A percentile compares a stretch with the other conserved stretches of the same genome.
These are phyloP conservation scores for Naganishia randhawae DNA, from an alignment of 768 basidiomycete species.

Conservation along the genomic window DNA sequence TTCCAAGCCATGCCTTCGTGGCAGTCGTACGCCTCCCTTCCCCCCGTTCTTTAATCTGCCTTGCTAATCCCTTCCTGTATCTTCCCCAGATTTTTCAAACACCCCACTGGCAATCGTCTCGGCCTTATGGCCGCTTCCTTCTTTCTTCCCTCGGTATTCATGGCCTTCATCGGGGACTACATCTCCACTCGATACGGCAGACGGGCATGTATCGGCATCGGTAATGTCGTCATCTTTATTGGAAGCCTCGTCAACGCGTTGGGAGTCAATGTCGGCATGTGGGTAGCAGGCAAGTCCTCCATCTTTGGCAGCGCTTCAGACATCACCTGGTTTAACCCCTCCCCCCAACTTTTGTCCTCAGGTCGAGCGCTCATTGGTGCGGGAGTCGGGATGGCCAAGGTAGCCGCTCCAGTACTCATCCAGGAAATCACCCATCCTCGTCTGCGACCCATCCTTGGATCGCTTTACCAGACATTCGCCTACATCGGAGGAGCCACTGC, in stretches of 20 bases:
- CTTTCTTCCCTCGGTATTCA: conserved; percentile 37
- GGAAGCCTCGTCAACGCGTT: conserved; percentile 36
- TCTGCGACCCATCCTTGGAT: conserved; percentile 33
- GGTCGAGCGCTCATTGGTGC: conserved; percentile 33
- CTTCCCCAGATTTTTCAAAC: conserved; percentile 27
- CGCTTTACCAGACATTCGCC: conserved; percentile 34
- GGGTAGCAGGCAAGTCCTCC: conserved; percentile 5
- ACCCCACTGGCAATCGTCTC: conserved; percentile 32
- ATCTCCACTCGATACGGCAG: conserved; percentile 35
- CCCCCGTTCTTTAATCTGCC: conserved; percentile 2
- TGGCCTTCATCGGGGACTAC: conserved; percentile 36
- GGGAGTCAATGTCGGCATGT: conserved; percentile 29
- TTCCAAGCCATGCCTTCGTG: conserved; percentile 15
- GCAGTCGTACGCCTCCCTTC: background rate
- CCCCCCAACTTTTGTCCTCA: conserved; percentile 27
- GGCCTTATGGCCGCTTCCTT: conserved; percentile 35
- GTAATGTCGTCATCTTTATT: conserved; percentile 29
- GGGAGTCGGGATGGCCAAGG: conserved; percentile 36
- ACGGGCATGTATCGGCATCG: conserved; percentile 32
- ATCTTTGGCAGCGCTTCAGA: background rate
- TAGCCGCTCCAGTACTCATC: conserved; percentile 35
- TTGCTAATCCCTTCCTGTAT: conserved; percentile 1
- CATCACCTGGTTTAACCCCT: background rate
- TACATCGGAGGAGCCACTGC: conserved; percentile 32
- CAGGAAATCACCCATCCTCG: conserved; percentile 40